phyloP scores from a whole-genome alignment of 2,329 filamentous ascomycete species.

The Zymoseptoria brevis region DNA sequence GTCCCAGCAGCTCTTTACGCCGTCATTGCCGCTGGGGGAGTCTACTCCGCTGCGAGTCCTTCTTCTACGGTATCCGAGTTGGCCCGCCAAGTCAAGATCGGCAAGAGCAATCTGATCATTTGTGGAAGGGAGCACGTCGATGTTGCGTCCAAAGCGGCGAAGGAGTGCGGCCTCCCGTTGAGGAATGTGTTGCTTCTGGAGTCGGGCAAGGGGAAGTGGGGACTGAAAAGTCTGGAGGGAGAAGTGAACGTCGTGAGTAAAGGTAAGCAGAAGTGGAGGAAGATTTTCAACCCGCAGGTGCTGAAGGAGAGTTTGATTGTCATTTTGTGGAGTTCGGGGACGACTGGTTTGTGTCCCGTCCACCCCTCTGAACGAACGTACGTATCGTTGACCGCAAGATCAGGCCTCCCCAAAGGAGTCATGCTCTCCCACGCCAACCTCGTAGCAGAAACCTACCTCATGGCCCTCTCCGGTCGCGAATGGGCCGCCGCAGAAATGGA shows the following conservation, averaged over 20 bases:
- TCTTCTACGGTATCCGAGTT: conserved; percentile 46
- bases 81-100: conserved; percentile 40
- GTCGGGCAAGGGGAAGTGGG: conserved; percentile 31
- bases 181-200: conserved; percentile 45
- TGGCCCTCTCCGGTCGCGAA: conserved; percentile 16
- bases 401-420: conserved; percentile 34
- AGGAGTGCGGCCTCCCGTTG: conserved; percentile 39
- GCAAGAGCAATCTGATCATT: conserved; percentile 36
- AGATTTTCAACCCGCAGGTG: conserved; percentile 43
- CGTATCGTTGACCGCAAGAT: not conserved
- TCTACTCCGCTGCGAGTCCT: conserved; percentile 50
- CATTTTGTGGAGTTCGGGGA: conserved; percentile 42
- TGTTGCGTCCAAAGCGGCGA: conserved; percentile 43
- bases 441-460: conserved; percentile 22
- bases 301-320: conserved; percentile 41
- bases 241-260: conserved; percentile 27
- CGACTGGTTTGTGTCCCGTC: conserved; percentile 31
- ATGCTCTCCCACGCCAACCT: conserved; percentile 24
- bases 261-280: conserved; percentile 44
- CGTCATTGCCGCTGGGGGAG: conserved; percentile 51
- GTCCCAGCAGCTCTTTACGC: conserved; percentile 49
- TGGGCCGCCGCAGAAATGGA: conserved; percentile 18
- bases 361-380: too few relatives aligned
- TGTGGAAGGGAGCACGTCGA: conserved; percentile 44
- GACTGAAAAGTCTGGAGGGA: conserved; percentile 31